A percentile compares a stretch with the other conserved stretches of the same genome.
phyloP scores from a whole-genome alignment of 208 protist species.

The Naegleria gruberi region DNA sequence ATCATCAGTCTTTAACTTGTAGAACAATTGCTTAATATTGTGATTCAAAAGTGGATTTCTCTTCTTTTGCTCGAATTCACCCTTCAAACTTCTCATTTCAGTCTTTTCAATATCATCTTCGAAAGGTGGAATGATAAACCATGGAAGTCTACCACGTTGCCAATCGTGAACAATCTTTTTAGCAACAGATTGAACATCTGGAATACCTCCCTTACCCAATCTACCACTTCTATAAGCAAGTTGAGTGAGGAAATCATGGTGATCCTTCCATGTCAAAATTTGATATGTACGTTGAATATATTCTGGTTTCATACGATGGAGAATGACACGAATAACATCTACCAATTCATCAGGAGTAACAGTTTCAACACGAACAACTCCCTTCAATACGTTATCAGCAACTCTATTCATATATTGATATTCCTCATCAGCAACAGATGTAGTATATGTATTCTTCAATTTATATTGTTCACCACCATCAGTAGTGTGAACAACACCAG shows the following conservation, averaged over 20 bases:
- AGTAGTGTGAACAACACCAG: slow-evolving; percentile 86
- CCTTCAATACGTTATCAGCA: slow-evolving; percentile 93
- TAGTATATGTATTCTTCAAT: slow-evolving; percentile 70
- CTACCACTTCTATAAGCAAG: slow-evolving; percentile 84
- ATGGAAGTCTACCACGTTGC: slow-evolving; percentile 90
- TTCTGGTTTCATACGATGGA: slow-evolving; percentile 85
- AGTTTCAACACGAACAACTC: slow-evolving; percentile 85
- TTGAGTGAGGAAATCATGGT: slow-evolving; percentile 91
- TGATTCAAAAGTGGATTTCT: background rate
- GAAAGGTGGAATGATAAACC: slow-evolving; percentile 83
- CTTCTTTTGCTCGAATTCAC: background rate
- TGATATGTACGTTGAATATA: slow-evolving; percentile 92
- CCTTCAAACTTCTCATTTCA: background rate
- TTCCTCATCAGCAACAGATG: background rate
- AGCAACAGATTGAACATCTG: slow-evolving; percentile 81
- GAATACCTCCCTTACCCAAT: slow-evolving; percentile 83
- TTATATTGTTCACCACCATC: background rate
- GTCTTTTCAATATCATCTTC: slow-evolving; percentile 34
- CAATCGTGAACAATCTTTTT: slow-evolving; percentile 96
- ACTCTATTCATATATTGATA: slow-evolving; percentile 70
- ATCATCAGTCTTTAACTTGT: slow-evolving; percentile 17
- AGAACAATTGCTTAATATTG: slow-evolving; percentile 22
- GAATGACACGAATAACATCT: slow-evolving; percentile 81
- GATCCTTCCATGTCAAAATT: slow-evolving; percentile 78
- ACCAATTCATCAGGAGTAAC: slow-evolving; percentile 78